These are phyloP conservation scores for Phlegmacium glaucopus DNA, from an alignment of 768 basidiomycete species.

Conservation along the genomic window DNA sequence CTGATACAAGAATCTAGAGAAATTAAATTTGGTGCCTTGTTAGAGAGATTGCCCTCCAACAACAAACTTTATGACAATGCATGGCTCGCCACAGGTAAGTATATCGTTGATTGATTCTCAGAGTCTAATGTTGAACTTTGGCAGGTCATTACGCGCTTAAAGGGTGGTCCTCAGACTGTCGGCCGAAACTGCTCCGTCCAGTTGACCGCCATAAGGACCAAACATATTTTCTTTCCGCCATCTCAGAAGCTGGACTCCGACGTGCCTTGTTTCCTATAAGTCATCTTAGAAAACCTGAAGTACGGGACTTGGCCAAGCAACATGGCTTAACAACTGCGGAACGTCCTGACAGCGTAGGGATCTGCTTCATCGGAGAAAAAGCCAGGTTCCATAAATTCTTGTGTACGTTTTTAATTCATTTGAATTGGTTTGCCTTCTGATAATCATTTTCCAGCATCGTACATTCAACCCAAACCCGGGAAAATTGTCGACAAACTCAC, in stretches of 20 bases:
- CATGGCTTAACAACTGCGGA: conserved; percentile 68
- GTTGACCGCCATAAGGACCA: conserved; percentile 78
- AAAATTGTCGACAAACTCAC: conserved; percentile 57
- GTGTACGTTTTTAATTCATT: conserved; percentile 36
- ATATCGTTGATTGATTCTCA: background rate
- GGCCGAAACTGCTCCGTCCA: conserved; percentile 53
- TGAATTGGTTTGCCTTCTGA: background rate
- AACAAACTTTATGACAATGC: conserved; percentile 27
- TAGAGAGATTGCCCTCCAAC: conserved; percentile 52
- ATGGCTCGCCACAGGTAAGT: conserved; percentile 81
- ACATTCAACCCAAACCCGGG: conserved; percentile 68
- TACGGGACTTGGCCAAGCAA: conserved; percentile 65
- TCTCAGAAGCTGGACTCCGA: conserved; percentile 60
- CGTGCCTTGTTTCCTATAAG: conserved; percentile 82
- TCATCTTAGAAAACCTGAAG: conserved; percentile 60
- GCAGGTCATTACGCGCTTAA: conserved; percentile 87
- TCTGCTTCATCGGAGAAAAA: conserved; percentile 91
- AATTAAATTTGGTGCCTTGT: conserved; percentile 86
- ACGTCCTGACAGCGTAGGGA: conserved; percentile 85
- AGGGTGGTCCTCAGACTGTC: conserved; percentile 36
- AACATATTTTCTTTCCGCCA: conserved; percentile 84
- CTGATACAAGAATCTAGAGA: conserved; percentile 45
- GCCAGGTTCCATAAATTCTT: conserved; percentile 70
- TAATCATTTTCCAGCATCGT: conserved; percentile 58
- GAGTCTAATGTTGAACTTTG: background rate